Base-by-base conservation (phyloP, 1,284 basidiomycete species). In the Ganoderma sinense region DNA sequence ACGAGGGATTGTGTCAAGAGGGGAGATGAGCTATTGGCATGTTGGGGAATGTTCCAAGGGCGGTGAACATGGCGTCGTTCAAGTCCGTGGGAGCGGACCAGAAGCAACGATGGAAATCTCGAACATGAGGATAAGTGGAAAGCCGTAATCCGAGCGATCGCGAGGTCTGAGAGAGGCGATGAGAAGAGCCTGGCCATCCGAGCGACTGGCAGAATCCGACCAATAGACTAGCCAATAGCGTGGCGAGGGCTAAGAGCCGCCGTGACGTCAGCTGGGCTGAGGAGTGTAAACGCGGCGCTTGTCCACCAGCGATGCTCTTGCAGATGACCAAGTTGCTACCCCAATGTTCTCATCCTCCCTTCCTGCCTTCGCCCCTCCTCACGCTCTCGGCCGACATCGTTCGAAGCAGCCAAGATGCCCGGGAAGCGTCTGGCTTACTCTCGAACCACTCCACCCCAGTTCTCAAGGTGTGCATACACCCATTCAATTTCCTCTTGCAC, bases 381-480 rank as follows among this genome's bases (percentile, higher is more conserved):
- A 31, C 31, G 29, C 55, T 18, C 55, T 31, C 29, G 55, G 55
- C 31, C 29, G 26, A 20, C 55, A 56, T 56, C 55, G 55, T 31
- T 33, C 23, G 16, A 56, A 18, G 55, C 55, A 56, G 29, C 29
- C 14, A 56, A 56, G 55, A 8, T 56, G 55, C 29, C 29, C 55
- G 13, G 26, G 8, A 29, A 20, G 31, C 55, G 55, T 56, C 55
- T 18, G 16, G 26, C 31, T 56, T 56, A 56, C 55, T 56, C 55
- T 56, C 55, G 14, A 33, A 56, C 29, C 26, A 56, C 55, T 33
- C 31, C 31, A 56, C 55, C 55, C 55, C 2, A 18, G 29, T 23
- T 56, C 55, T 33, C 55, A 56, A 56, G 29, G 55, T 56, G 16
- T 56, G 55, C 31, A 31, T 33, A 56, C 55, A 7, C 53, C 55